Conservation (phyloP, 2,329 filamentous ascomycete species). For the Phaeomoniella chlamydospora region DNA sequence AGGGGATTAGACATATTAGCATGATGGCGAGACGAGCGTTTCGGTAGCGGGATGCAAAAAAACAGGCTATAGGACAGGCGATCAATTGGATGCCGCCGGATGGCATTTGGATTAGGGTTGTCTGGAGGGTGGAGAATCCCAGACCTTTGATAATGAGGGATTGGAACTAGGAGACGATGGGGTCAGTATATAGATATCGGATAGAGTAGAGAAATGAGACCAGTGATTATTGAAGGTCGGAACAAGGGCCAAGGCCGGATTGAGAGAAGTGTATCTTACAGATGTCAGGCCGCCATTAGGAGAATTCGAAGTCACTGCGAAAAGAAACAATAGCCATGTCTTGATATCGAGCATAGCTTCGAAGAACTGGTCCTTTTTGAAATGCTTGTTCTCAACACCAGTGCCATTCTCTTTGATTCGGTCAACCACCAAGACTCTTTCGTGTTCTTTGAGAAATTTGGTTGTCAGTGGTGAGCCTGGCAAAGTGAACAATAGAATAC, state of each 20-base stretch:
- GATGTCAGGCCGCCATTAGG: slow-evolving; percentile 18
- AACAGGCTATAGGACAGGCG: slow-evolving; percentile 1
- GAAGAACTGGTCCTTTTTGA: slow-evolving; percentile 17
- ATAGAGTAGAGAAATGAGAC: slow-evolving; percentile 48
- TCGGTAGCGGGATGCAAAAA: slow-evolving; percentile 4
- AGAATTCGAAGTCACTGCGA: slow-evolving; percentile 18
- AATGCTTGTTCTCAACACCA: slow-evolving; percentile 18
- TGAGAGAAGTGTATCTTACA: slow-evolving; percentile 30
- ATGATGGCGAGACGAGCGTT: slow-evolving; percentile 2
- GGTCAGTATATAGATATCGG: slow-evolving; percentile 49
- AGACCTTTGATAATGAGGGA: slow-evolving; percentile 21
- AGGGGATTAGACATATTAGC: slow-evolving; percentile 5
- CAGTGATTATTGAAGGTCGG: slow-evolving; percentile 28
- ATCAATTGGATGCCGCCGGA: slow-evolving; percentile 18
- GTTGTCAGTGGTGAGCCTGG: slow-evolving; percentile 10
- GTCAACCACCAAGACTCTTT: slow-evolving; percentile 9
- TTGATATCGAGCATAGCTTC: slow-evolving; percentile 16
- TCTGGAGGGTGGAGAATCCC: slow-evolving; percentile 19
- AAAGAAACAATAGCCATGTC: slow-evolving; percentile 14
- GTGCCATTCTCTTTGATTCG: slow-evolving; percentile 11
- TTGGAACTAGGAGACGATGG: slow-evolving; percentile 39
- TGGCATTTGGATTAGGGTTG: slow-evolving; percentile 27
- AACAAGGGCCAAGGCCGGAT: slow-evolving; percentile 26
- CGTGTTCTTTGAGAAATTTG: slow-evolving; percentile 10
- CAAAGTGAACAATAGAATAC: slow-evolving; percentile 11